Conservation (phyloP, 345 rosid genomes). For the Moringa oleifera region DNA sequence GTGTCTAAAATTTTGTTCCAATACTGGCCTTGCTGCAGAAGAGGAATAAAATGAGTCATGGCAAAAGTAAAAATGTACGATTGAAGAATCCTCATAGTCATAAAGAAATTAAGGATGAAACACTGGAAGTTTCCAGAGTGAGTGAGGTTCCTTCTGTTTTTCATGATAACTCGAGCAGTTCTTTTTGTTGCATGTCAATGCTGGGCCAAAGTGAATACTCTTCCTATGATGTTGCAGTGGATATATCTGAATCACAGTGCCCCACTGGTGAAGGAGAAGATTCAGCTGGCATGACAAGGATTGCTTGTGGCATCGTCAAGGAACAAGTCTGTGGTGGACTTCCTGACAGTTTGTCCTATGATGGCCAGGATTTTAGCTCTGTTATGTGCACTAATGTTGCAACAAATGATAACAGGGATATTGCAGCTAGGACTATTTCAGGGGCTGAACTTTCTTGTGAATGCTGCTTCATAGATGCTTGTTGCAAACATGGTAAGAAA, state of each 20-base stretch:
- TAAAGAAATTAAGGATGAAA: constrained; percentile 24
- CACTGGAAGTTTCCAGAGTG: constrained; percentile 27
- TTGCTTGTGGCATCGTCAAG: neutral
- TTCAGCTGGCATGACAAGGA: constrained; percentile 15
- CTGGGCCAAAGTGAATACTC: constrained; percentile 43
- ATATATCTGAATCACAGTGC: constrained; percentile 20
- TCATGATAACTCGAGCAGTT: constrained; percentile 37
- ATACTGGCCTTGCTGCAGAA: constrained; percentile 25
- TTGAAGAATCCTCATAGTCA: constrained; percentile 20
- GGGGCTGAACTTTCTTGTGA: constrained; percentile 23
- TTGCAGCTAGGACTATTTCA: constrained; percentile 12
- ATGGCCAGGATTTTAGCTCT: neutral
- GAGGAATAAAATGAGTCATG: constrained; percentile 29
- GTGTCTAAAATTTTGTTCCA: too few relatives aligned
- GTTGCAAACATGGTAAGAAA: constrained; percentile 19
- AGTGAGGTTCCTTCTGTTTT: constrained; percentile 40
- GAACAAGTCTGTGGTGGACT: neutral
- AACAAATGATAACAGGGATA: constrained; percentile 18
- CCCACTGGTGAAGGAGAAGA: constrained; percentile 13
- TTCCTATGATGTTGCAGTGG: constrained; percentile 52
- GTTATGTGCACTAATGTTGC: constrained; percentile 10
- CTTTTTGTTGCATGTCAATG: constrained; percentile 38
- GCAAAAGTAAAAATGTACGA: constrained; percentile 29
- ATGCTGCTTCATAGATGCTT: constrained; percentile 19
- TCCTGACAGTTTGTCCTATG: constrained; percentile 1